Base-by-base conservation (phyloP, 2,329 filamentous ascomycete genomes). In the Aureobasidium sp. region DNA sequence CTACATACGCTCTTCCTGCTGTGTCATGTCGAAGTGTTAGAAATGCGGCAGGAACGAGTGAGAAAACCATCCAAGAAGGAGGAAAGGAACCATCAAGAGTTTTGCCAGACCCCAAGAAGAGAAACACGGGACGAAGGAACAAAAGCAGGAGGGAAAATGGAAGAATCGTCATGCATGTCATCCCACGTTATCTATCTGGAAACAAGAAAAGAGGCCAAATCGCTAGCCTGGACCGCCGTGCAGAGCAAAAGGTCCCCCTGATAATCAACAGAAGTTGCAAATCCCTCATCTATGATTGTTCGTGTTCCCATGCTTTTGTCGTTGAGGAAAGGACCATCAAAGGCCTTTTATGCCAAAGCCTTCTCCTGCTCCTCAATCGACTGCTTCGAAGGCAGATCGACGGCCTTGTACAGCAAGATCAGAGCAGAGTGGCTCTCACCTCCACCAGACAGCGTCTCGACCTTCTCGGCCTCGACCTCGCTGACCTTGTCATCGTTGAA, bases 401-500 rank as follows among this genome's bases (percentile, higher is more conserved):
- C 84, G 6, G 87, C 85, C 60, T 79, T 79, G 72, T 93, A 93
- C 22, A 93, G 77, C 37, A 90, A 73, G 58, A 93, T 89, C 42
- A 93, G 77, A 24, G 88, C 88, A 47, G 86, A 90, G 70, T 93
- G 88, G 51, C 83, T 86, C 71, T 93, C 88, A 81, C 90, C 91
- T 64, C 94, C 93, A 55, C 93, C 94, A 47, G 90, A 80, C 48
- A 98, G 78, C 3, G 84, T 86, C 66, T 91, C 87, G 60, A 98
- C 94, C 75, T 95, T 93, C 63, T 97, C 91, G 22, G 81, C 76
- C 14, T 88, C 83, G 24, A 98, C 93, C 74, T 98, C 93, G 12
- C 86, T 83, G 29, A 98, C 93, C 74, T 90, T 94, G 67, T 98
- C 91, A 64, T 98, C 93, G 70, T 98, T 97, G 79, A 98, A 98